phyloP scores from a whole-genome alignment of 23 red algal genomes.

The Gracilaria vermiculophylla region DNA sequence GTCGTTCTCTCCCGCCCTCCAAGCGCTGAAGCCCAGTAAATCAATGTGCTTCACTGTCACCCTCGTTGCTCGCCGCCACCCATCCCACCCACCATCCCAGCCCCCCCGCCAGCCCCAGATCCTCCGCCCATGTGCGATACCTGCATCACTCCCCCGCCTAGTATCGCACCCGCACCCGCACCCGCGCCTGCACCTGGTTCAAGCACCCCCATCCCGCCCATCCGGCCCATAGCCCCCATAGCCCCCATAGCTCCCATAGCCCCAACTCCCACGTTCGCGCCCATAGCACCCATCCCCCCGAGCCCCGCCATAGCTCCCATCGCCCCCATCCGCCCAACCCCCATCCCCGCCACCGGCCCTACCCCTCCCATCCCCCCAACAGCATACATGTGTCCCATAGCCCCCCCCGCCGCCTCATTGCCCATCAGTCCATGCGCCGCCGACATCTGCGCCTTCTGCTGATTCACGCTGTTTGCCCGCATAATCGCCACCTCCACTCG shows the following conservation, averaged over 20 bases:
- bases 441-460: background rate
- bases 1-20: background rate
- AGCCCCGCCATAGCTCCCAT: background rate
- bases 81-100: background rate
- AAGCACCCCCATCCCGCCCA: background rate
- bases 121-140: background rate
- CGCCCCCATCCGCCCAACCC: background rate
- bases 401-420: constrained; percentile 21
- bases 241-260: background rate
- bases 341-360: background rate
- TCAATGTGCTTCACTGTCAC: background rate
- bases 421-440: constrained; percentile 10
- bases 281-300: background rate
- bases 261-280: background rate
- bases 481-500: constrained; percentile 44
- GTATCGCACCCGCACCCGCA: background rate
- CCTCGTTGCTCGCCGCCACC: constrained; percentile 16
- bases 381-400: constrained; percentile 20
- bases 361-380: constrained; percentile 7
- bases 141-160: background rate
- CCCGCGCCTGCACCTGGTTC: background rate
- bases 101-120: background rate
- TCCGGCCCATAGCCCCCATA: background rate
- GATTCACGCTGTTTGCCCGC: constrained; percentile 3
- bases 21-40: background rate